Evolutionary conservation across 2,329 filamentous ascomycete genomes (phyloP).

Genomic region (Nectriaceae sp.): DNA sequence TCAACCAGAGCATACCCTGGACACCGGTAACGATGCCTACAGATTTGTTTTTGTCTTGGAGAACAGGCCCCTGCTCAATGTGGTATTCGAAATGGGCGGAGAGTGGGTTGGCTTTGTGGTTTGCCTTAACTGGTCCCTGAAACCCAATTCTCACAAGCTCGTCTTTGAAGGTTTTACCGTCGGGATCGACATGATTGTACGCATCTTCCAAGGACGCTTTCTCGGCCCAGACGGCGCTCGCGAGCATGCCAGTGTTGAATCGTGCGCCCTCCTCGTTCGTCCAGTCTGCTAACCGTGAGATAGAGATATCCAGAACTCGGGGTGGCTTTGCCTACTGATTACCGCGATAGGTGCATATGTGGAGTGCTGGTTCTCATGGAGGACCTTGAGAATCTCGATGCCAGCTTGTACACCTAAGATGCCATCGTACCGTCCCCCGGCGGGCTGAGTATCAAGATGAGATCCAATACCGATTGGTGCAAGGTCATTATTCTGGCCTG

Average conservation of each 20-base stretch:
- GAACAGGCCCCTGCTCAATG: slow-evolving; percentile 57
- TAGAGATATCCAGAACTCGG: too few relatives aligned
- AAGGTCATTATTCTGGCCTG: slow-evolving; percentile 57
- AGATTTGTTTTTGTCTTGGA: background rate
- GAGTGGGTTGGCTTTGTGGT: slow-evolving; percentile 46
- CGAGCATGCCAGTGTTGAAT: slow-evolving; percentile 71
- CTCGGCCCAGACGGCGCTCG: slow-evolving; percentile 74
- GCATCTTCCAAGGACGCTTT: slow-evolving; percentile 61
- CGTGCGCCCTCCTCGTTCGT: slow-evolving; percentile 73
- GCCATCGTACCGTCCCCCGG: slow-evolving; percentile 70
- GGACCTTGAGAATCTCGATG: slow-evolving; percentile 67
- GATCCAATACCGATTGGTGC: slow-evolving; percentile 68
- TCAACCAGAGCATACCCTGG: background rate
- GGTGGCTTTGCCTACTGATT: too few relatives aligned
- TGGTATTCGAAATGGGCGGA: slow-evolving; percentile 78
- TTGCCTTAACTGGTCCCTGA: slow-evolving; percentile 48
- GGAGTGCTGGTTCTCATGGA: slow-evolving; percentile 66
- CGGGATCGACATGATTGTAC: slow-evolving; percentile 62
- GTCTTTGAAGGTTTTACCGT: slow-evolving; percentile 13
- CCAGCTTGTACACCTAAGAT: slow-evolving; percentile 74
- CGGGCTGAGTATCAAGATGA: slow-evolving; percentile 64
- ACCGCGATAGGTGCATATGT: slow-evolving; percentile 63
- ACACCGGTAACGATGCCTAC: background rate
- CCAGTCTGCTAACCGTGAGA: too few relatives aligned
- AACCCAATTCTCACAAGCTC: slow-evolving; percentile 71